These are phyloP conservation scores for Clarireedia monteithiana DNA, from an alignment of 2,329 filamentous ascomycete species.

Conservation along the genomic window DNA sequence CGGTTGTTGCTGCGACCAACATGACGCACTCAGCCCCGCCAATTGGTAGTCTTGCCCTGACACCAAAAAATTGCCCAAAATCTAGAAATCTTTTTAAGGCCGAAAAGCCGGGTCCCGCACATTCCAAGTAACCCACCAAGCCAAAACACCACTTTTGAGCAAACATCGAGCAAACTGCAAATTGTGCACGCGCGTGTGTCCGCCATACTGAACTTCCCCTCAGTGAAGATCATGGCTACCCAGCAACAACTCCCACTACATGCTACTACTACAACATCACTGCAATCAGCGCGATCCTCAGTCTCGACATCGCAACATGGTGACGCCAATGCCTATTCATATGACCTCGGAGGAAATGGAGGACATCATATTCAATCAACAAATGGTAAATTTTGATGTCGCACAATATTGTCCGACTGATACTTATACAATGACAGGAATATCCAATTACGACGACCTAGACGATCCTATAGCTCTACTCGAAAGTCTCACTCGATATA, in stretches of 20 bases:
- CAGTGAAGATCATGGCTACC: not conserved
- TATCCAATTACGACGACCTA: conserved; percentile 13
- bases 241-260: not conserved
- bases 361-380: not conserved
- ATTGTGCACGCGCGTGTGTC: not conserved
- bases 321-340: conserved; percentile 1
- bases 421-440: conserved; percentile 17
- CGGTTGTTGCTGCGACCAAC: not conserved
- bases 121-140: conserved; percentile 7
- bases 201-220: not conserved
- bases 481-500: conserved; percentile 22
- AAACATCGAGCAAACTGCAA: conserved; percentile 6
- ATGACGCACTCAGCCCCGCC: not conserved
- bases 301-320: not conserved
- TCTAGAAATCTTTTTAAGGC: conserved; percentile 7
- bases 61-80: not conserved
- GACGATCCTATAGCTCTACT: conserved; percentile 22
- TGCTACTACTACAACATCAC: not conserved
- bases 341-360: conserved; percentile 12
- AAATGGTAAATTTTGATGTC: conserved; percentile 3
- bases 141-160: conserved; percentile 3
- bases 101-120: not conserved
- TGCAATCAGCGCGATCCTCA: not conserved
- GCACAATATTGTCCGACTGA: conserved; percentile 5
- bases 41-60: not conserved